Evolutionary conservation across 805 yeast genomes (phyloP).

Genomic region (Candida silvatica): DNA sequence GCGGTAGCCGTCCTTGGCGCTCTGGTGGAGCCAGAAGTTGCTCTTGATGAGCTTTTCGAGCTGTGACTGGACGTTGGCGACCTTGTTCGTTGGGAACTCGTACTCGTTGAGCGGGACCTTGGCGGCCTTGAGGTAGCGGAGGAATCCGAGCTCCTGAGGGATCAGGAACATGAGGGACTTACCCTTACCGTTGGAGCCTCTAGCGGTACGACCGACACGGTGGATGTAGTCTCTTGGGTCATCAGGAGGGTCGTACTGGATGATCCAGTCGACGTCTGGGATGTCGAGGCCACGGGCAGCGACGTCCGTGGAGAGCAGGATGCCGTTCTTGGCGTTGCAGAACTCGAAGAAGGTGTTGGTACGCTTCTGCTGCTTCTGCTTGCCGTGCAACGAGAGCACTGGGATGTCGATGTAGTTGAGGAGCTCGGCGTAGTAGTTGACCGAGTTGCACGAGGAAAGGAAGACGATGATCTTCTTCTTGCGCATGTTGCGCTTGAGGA

Average conservation of each 20-base stretch:
- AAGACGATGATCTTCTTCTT: constrained; percentile 94
- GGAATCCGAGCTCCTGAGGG: constrained; percentile 89
- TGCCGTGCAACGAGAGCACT: constrained; percentile 93
- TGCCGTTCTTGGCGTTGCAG: constrained; percentile 94
- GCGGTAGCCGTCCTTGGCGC: constrained; percentile 96
- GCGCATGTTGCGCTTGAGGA: constrained; percentile 84
- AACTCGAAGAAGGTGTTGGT: constrained; percentile 97
- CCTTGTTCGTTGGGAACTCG: constrained; percentile 90
- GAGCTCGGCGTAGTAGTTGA: constrained; percentile 90
- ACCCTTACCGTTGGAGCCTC: constrained; percentile 86
- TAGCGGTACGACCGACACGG: constrained; percentile 98
- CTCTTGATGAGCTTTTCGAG: constrained; percentile 83
- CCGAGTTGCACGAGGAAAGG: constrained; percentile 93
- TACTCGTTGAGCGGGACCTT: constrained; percentile 96
- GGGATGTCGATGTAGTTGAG: constrained; percentile 95
- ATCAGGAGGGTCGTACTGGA: constrained; percentile 99
- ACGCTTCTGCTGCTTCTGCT: constrained; percentile 97
- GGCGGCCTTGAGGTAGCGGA: constrained; percentile 91
- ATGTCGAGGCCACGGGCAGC: constrained; percentile 99
- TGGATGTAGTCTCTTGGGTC: constrained; percentile 99
- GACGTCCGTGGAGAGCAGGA: constrained; percentile 91
- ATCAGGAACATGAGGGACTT: constrained; percentile 91
- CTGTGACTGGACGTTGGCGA: constrained; percentile 94
- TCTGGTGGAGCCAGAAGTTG: constrained; percentile 88
- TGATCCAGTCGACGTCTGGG: constrained; percentile 98